These are phyloP conservation scores for Eucalyptus sp. DNA, from an alignment of 345 rosid genomes.

Conservation along the genomic window DNA sequence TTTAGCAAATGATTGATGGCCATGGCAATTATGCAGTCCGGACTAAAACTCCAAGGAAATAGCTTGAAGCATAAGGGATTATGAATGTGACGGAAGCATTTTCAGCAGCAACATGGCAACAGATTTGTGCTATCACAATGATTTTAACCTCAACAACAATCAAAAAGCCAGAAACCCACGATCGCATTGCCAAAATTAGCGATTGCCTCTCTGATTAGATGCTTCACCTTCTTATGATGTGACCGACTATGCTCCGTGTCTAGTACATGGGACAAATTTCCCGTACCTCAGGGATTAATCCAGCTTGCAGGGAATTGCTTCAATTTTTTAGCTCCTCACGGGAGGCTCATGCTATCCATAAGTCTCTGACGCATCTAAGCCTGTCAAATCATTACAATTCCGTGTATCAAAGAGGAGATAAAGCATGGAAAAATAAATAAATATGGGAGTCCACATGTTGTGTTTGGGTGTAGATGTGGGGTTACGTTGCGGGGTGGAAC, in stretches of 20 bases:
- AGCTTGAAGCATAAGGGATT: background rate
- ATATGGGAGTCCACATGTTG: background rate
- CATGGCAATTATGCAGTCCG: background rate
- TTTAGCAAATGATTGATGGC: background rate
- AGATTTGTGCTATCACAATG: background rate
- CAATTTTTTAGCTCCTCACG: background rate
- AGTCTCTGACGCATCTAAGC: background rate
- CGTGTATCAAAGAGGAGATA: background rate
- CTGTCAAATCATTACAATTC: background rate
- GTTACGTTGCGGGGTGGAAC: background rate
- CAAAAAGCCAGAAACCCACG: background rate
- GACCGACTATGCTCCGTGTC: background rate
- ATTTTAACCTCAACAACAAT: background rate
- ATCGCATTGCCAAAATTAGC: background rate
- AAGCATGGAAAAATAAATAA: background rate
- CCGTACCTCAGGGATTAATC: background rate
- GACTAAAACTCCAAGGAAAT: background rate
- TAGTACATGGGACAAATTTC: background rate
- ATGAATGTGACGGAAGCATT: background rate
- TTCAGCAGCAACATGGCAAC: background rate
- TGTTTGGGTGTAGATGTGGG: background rate
- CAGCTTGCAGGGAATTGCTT: background rate
- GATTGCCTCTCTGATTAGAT: background rate
- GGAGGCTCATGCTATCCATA: background rate
- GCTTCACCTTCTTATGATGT: background rate